Conservation (phyloP, 768 basidiomycete species). For the Leccinum broughii region DNA sequence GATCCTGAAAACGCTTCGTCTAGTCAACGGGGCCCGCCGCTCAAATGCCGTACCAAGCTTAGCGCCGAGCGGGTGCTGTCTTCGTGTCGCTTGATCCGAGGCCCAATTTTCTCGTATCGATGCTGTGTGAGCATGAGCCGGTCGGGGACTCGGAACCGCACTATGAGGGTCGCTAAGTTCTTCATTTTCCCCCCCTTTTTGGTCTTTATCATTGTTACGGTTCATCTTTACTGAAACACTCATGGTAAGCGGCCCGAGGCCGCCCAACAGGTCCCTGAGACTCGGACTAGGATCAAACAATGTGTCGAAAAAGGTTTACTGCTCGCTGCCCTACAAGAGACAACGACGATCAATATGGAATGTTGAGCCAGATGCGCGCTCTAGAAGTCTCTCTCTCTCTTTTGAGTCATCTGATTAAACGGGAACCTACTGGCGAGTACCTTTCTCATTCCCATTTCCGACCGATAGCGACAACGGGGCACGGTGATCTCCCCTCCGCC, state of each 20-base stretch:
- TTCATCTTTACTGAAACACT: neutral
- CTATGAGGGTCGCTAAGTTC: neutral
- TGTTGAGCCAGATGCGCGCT: neutral
- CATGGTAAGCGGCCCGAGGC: neutral
- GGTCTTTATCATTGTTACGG: neutral
- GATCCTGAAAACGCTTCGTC: neutral
- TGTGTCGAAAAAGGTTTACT: neutral
- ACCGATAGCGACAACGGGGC: neutral
- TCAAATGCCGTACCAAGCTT: neutral
- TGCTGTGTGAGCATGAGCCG: neutral
- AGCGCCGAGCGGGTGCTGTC: neutral
- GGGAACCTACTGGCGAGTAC: neutral
- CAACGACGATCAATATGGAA: neutral
- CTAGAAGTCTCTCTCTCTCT: neutral
- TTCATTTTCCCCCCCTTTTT: neutral
- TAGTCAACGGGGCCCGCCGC: neutral
- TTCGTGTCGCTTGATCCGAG: neutral
- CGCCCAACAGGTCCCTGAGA: neutral
- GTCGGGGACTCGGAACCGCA: neutral
- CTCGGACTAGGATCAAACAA: neutral
- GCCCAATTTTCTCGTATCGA: neutral
- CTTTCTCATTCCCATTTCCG: neutral
- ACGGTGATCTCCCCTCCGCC: neutral
- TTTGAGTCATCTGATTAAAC: neutral
- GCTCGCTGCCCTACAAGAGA: neutral